Evolutionary conservation across 306 rosid species (phyloP).

Genomic region (Macrotyloma uniflorum): DNA sequence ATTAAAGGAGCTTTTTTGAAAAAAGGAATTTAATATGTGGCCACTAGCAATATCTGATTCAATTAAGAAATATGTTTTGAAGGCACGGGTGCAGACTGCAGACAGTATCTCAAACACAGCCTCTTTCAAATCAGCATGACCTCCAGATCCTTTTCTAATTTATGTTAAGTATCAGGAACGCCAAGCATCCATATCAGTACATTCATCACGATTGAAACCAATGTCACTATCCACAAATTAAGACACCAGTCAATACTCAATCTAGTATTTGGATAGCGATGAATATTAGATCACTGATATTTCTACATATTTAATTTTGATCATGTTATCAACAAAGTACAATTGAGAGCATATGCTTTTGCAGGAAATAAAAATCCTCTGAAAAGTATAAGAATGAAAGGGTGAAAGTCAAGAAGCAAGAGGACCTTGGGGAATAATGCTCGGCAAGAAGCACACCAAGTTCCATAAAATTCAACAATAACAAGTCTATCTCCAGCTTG

Average conservation of each 20-base stretch:
- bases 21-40: background rate
- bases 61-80: constrained; percentile 2
- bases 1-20: background rate
- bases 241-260: background rate
- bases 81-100: background rate
- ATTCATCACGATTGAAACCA: background rate
- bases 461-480: constrained; percentile 95
- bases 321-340: background rate
- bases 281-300: background rate
- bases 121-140: background rate
- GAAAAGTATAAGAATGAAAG: constrained; percentile 34
- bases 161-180: background rate
- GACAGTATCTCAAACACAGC: constrained; percentile 10
- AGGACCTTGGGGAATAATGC: constrained; percentile 93
- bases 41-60: background rate
- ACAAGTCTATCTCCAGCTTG: constrained; percentile 94
- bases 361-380: background rate
- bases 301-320: constrained; percentile 2
- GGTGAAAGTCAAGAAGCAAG: constrained; percentile 32
- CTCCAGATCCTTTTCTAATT: constrained; percentile 5
- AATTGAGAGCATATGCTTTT: background rate
- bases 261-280: background rate
- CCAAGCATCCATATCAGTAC: constrained; percentile 16
- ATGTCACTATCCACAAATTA: constrained; percentile 18
- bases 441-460: constrained; percentile 99